Percentiles rank a stretch among this genome's conserved stretches.
Evolutionary conservation across 208 protist species (phyloP).

Genomic region (Acanthamoeba healyi): DNA sequence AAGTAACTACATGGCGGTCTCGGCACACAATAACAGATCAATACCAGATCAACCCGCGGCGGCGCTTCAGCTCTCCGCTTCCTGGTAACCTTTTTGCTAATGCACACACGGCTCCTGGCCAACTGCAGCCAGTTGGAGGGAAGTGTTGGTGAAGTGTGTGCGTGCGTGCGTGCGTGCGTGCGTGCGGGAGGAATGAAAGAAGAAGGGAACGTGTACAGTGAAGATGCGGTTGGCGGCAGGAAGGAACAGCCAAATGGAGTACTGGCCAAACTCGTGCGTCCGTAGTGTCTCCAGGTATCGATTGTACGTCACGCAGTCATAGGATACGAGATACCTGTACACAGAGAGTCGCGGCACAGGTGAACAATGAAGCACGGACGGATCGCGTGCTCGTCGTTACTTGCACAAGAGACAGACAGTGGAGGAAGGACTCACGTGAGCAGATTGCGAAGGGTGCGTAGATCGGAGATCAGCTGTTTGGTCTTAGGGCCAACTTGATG

Average conservation of each 20-base stretch:
- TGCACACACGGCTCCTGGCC: constrained; percentile 2
- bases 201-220: not conserved
- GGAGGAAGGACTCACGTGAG: not conserved
- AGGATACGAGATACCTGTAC: constrained; percentile 39
- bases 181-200: not conserved
- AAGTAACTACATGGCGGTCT: too few relatives aligned
- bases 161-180: too few relatives aligned
- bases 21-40: too few relatives aligned
- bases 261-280: constrained; percentile 28
- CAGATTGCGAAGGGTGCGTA: constrained; percentile 21
- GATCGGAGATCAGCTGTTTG: constrained; percentile 58
- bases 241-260: constrained; percentile 43
- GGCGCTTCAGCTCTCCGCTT: too few relatives aligned
- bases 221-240: constrained; percentile 2
- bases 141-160: too few relatives aligned
- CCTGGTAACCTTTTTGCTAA: not conserved
- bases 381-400: too few relatives aligned
- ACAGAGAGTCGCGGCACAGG: too few relatives aligned
- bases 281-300: constrained; percentile 44
- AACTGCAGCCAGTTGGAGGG: not conserved
- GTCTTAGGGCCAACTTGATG: constrained; percentile 58
- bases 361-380: too few relatives aligned
- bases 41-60: too few relatives aligned
- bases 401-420: too few relatives aligned
- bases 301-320: constrained; percentile 67